Evolutionary conservation across 73 alveolate genomes (phyloP).

Genomic region (Effrenium voratum): DNA sequence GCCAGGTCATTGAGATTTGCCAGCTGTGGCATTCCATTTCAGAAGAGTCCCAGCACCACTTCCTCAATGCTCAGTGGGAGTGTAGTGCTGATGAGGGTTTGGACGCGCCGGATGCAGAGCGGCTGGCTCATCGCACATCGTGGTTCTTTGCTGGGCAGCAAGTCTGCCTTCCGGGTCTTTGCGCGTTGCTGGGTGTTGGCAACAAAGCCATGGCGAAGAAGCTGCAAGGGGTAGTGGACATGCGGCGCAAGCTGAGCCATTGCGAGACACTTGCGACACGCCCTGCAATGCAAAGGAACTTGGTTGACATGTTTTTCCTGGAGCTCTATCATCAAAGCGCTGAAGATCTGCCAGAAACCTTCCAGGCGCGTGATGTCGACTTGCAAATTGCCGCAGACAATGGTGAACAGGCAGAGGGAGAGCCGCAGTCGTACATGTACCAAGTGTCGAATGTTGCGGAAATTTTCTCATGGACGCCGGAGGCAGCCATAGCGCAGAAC

Average conservation of each 20-base stretch:
- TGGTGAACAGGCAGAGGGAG: neutral
- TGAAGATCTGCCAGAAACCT: constrained; percentile 59
- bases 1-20: neutral
- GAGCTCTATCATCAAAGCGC: constrained; percentile 52
- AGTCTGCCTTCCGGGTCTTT: constrained; percentile 13
- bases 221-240: constrained; percentile 54
- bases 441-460: constrained; percentile 1
- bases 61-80: constrained; percentile 63
- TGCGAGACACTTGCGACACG: neutral
- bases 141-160: constrained; percentile 43
- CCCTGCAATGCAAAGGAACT: neutral
- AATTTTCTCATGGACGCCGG: constrained; percentile 40
- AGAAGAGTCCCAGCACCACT: constrained; percentile 31
- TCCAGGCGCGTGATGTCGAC: constrained; percentile 35
- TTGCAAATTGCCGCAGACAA: neutral
- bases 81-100: neutral
- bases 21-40: constrained; percentile 22
- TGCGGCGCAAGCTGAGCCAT: constrained; percentile 29
- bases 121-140: constrained; percentile 41
- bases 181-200: constrained; percentile 40
- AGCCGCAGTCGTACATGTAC: neutral
- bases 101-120: too few relatives aligned
- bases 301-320: constrained; percentile 29
- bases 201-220: constrained; percentile 30
- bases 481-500: constrained; percentile 42